A percentile compares a stretch with the other conserved stretches of the same genome.
Evolutionary conservation across 805 yeast genomes (phyloP).

Genomic region (Metschnikowia amazonensis): DNA sequence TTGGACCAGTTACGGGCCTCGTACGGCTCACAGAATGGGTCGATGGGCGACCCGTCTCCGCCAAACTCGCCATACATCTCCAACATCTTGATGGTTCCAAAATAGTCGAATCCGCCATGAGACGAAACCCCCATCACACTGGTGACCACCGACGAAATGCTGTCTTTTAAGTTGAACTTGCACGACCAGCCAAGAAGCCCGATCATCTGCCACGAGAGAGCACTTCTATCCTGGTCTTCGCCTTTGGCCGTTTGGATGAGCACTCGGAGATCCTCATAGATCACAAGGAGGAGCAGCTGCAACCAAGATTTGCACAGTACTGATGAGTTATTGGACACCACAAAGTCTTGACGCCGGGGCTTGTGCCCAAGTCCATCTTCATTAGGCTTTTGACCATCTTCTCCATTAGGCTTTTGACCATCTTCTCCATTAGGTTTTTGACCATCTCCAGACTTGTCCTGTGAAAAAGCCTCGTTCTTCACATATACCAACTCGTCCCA

Average conservation of each 20-base stretch:
- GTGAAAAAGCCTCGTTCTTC: slow-evolving; percentile 62
- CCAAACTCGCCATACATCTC: slow-evolving; percentile 43
- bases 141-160: slow-evolving; percentile 36
- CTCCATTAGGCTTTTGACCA: too few species aligned
- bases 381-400: too few species aligned
- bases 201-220: slow-evolving; percentile 70
- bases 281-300: slow-evolving; percentile 64
- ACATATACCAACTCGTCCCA: slow-evolving; percentile 74
- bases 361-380: too few species aligned
- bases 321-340: slow-evolving; percentile 23
- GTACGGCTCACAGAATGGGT: slow-evolving; percentile 29
- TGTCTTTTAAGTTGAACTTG: slow-evolving; percentile 36
- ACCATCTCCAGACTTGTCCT: too few species aligned
- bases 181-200: slow-evolving; percentile 45
- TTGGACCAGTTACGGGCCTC: slow-evolving; percentile 25
- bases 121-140: slow-evolving; percentile 49
- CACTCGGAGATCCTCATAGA: slow-evolving; percentile 55
- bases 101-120: slow-evolving; percentile 58
- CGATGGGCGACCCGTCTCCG: slow-evolving; percentile 34
- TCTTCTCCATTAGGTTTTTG: too few species aligned
- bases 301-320: slow-evolving; percentile 70
- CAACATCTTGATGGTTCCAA: slow-evolving; percentile 50
- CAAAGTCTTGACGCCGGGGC: slow-evolving; percentile 13
- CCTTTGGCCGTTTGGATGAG: slow-evolving; percentile 27
- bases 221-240: slow-evolving; percentile 44